Percentiles rank a stretch among this genome's conserved stretches.
Evolutionary conservation across 768 basidiomycete species (phyloP).

Genomic region (Dacryopinax spathularia): DNA sequence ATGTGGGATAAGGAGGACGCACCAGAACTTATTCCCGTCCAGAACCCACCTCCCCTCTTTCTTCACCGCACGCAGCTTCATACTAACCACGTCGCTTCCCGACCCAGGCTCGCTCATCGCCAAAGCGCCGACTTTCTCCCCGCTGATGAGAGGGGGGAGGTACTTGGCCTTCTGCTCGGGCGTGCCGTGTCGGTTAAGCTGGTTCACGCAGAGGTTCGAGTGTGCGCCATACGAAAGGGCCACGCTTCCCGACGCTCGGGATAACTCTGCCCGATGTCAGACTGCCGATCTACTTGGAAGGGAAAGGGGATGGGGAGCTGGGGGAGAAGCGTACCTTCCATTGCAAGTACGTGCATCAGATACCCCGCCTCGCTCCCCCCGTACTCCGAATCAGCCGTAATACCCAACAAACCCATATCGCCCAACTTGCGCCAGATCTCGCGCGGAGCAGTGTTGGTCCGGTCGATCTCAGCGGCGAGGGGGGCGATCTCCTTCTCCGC

Average conservation of each 20-base stretch:
- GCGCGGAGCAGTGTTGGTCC: slow-evolving; percentile 72
- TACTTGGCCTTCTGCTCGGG: slow-evolving; percentile 72
- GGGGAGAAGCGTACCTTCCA: slow-evolving; percentile 46
- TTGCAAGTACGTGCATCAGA: slow-evolving; percentile 76
- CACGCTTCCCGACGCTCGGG: slow-evolving; percentile 78
- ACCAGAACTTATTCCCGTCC: slow-evolving; percentile 93
- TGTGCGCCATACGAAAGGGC: slow-evolving; percentile 87
- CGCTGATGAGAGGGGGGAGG: slow-evolving; percentile 63
- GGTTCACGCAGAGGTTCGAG: slow-evolving; percentile 68
- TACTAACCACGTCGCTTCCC: slow-evolving; percentile 92
- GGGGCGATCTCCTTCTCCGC: slow-evolving; percentile 75
- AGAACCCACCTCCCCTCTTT: slow-evolving; percentile 59
- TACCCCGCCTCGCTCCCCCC: slow-evolving; percentile 77
- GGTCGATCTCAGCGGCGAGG: slow-evolving; percentile 73
- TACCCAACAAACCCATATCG: slow-evolving; percentile 79
- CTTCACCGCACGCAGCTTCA: slow-evolving; percentile 72
- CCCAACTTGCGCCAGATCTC: slow-evolving; percentile 82
- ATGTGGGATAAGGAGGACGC: slow-evolving; percentile 16
- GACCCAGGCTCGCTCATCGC: slow-evolving; percentile 91
- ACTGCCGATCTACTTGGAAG: not conserved
- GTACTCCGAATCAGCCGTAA: slow-evolving; percentile 63
- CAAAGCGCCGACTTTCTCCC: slow-evolving; percentile 66
- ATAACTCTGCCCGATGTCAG: slow-evolving; percentile 36
- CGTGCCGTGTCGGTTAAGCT: slow-evolving; percentile 75
- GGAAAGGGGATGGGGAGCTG: not conserved